phyloP scores from a whole-genome alignment of 352 stramenopile species.

The Phytophthora tentaculata region DNA sequence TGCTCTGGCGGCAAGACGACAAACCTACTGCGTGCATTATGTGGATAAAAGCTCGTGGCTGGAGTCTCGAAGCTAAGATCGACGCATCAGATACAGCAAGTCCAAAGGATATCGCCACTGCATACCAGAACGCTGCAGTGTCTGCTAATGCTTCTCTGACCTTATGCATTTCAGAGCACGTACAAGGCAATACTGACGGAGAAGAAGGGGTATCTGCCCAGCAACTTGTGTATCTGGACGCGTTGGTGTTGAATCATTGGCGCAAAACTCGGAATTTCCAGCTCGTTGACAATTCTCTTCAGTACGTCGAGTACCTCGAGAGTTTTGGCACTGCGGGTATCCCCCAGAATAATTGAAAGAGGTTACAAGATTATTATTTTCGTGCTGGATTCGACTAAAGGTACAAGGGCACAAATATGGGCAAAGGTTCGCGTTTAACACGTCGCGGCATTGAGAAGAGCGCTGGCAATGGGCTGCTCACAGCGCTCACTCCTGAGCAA shows the following conservation, averaged over 20 bases:
- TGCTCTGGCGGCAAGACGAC: constrained; percentile 70
- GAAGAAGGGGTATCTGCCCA: constrained; percentile 41
- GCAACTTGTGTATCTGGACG: constrained; percentile 70
- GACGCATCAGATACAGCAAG: constrained; percentile 9
- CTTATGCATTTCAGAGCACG: constrained; percentile 49
- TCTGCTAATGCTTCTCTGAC: constrained; percentile 7
- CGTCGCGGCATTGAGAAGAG: constrained; percentile 26
- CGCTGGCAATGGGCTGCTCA: constrained; percentile 4
- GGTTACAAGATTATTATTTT: constrained; percentile 33
- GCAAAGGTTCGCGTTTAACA: constrained; percentile 13
- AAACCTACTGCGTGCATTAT: constrained; percentile 55
- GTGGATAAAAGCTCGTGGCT: constrained; percentile 73
- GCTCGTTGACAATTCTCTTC: constrained; percentile 42
- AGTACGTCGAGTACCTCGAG: constrained; percentile 63
- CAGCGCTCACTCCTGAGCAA: constrained; percentile 19
- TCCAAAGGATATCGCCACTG: constrained; percentile 1
- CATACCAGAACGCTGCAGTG: constrained; percentile 37
- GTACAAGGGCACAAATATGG: constrained; percentile 14
- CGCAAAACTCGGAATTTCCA: constrained; percentile 39
- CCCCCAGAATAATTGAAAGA: constrained; percentile 9
- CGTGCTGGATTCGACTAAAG: constrained; percentile 6
- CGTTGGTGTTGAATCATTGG: constrained; percentile 65
- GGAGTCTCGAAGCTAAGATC: constrained; percentile 45
- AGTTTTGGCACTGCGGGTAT: constrained; percentile 19
- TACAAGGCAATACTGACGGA: constrained; percentile 35